Evolutionary conservation across 495 filamentous ascomycete genomes (phyloP).

Genomic region (Rusavskia elegans): DNA sequence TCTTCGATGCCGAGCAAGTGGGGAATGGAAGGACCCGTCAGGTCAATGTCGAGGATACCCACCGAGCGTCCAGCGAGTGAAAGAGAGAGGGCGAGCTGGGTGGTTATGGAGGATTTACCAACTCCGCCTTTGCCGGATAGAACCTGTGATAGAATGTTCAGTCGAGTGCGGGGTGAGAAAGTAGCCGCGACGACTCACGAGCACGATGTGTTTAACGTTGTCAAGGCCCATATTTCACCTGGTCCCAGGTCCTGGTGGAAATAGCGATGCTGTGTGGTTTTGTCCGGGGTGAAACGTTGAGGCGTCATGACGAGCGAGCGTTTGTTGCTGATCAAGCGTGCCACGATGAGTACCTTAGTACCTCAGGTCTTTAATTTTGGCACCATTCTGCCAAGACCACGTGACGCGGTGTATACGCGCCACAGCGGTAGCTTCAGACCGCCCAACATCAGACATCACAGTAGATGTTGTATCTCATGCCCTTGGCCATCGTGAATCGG

Average conservation of each 20-base stretch:
- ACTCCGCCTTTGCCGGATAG: constrained; percentile 97
- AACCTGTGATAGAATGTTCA: constrained; percentile 30
- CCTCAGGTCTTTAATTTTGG: not conserved
- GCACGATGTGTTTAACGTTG: constrained; percentile 36
- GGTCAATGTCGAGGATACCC: constrained; percentile 89
- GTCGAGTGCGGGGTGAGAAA: constrained; percentile 22
- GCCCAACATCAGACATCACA: no score
- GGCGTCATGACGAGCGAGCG: not conserved
- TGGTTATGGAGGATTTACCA: constrained; percentile 91
- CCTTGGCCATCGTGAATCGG: no score
- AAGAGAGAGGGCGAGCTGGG: constrained; percentile 84
- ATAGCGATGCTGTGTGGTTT: not conserved
- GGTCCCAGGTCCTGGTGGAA: not conserved
- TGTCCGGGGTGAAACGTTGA: not conserved
- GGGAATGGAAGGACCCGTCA: constrained; percentile 92
- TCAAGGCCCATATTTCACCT: constrained; percentile 27
- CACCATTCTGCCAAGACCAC: not conserved
- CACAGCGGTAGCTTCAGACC: no score
- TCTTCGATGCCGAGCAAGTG: constrained; percentile 81
- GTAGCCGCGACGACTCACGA: constrained; percentile 25
- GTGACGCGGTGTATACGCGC: no score
- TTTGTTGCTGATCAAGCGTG: not conserved
- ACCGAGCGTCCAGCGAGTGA: constrained; percentile 71
- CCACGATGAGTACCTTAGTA: no score
- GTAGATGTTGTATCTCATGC: no score